These are phyloP conservation scores for Thalassiosira hispida DNA, from an alignment of 352 stramenopile genomes.

Conservation along the genomic window DNA sequence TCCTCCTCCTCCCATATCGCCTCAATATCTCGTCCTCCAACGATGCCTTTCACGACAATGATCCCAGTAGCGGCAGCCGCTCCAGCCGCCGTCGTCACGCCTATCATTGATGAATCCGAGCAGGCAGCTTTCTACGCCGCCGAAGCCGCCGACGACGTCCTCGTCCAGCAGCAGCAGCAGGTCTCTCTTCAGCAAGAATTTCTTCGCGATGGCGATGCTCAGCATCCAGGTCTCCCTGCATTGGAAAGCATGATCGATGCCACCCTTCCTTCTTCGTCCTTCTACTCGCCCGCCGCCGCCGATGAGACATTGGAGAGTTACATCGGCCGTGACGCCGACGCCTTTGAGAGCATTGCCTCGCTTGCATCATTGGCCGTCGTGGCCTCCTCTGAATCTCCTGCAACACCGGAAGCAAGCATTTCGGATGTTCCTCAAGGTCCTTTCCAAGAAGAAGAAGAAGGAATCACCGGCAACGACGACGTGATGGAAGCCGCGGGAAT, in stretches of 20 bases:
- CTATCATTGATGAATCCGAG: slow-evolving; percentile 37
- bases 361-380: slow-evolving; percentile 6
- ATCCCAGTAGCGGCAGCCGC: neutral
- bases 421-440: neutral
- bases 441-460: neutral
- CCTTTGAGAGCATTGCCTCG: neutral
- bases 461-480: neutral
- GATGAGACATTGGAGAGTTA: slow-evolving; percentile 1
- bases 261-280: slow-evolving; percentile 7
- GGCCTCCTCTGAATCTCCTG: neutral
- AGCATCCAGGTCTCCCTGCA: neutral
- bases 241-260: slow-evolving; percentile 25
- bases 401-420: neutral
- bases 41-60: slow-evolving; percentile 9
- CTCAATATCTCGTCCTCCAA: neutral
- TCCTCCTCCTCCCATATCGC: no score
- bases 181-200: neutral
- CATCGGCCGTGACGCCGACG: neutral
- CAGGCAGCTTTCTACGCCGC: slow-evolving; percentile 11
- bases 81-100: slow-evolving; percentile 28
- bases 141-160: neutral
- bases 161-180: neutral
- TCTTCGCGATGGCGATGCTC: neutral
- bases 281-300: slow-evolving; percentile 11
- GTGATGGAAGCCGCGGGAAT: slow-evolving; percentile 36